Evolutionary conservation across 2,329 filamentous ascomycete genomes (phyloP), one percentile per base, ranked within the genome.

Genomic region (Laburnicola sp.): DNA sequence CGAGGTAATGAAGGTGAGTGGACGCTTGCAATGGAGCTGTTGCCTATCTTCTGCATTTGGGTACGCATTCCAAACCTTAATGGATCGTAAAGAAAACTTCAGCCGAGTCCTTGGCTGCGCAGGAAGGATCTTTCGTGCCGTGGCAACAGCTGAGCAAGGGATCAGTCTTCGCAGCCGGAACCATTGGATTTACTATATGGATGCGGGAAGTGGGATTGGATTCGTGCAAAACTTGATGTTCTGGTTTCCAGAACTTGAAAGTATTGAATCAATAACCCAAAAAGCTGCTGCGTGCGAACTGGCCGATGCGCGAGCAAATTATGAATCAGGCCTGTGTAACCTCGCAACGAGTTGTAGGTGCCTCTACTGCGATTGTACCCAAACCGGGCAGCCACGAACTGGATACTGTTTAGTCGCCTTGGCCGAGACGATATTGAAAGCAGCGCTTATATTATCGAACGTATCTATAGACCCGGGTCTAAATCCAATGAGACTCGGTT

Each of bases 381-480:
- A 28, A 39, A 25, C 16, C 9, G n/a, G 16, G 5, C 11, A 31
- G 16, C 9, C 25, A 9, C 26, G 4, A 22, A 32, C 25, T 3
- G 26, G 35, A 22, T 47, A 23, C 26, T 47, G 44, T 30, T n/a
- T 31, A 34, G 44, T 47, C 2, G 44, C 27, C 10, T 7, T 47
- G 25, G 21, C 27, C 6, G 44, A 47, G 22, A 47, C 44, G n/a
- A 47, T 47, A 25, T 32, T 47, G 34, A 47, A 38, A 31, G 35
- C 36, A 30, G 34, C n/a, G 5, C 35, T 39, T n/a, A 39, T 47
- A 8, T 23, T 40, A 9, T 38, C 44, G 3, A 40, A 40, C 16
- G 35, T 40, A 3, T 2, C 36, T n/a, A 21, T 47, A 22, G 44
- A 30, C 5, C 25, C 25, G 2, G 35, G 26, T 32, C 44, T 47